These are phyloP conservation scores for Didymosphaeria variabile DNA, from an alignment of 2,329 filamentous ascomycete species.

Conservation along the genomic window DNA sequence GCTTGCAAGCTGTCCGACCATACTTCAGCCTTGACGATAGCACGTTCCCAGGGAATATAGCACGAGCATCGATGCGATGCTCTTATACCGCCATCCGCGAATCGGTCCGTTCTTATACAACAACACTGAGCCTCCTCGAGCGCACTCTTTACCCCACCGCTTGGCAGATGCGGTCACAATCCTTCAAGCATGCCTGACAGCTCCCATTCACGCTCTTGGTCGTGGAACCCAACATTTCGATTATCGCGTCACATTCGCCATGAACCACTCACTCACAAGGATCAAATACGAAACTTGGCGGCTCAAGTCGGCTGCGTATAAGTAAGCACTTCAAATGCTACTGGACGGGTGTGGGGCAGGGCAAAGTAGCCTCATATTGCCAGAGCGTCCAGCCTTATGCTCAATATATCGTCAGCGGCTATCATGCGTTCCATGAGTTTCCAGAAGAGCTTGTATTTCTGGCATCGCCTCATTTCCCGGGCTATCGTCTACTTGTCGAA, in stretches of 20 bases:
- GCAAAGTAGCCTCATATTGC: conserved; percentile 35
- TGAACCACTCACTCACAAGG: conserved; percentile 15
- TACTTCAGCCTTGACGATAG: background rate
- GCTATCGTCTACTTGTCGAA: conserved; percentile 18
- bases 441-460: conserved; percentile 27
- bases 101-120: background rate
- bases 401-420: conserved; percentile 28
- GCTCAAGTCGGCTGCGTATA: conserved; percentile 19
- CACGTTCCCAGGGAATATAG: background rate
- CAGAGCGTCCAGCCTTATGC: conserved; percentile 34
- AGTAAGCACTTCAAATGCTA: conserved; percentile 17
- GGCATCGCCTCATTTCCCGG: conserved; percentile 3
- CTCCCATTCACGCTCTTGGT: background rate
- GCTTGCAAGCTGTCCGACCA: background rate
- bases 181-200: background rate
- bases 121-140: background rate
- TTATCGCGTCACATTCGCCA: background rate
- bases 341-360: conserved; percentile 24
- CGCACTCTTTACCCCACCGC: background rate
- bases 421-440: conserved; percentile 35
- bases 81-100: background rate
- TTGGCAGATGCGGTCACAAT: background rate
- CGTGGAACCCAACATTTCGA: background rate
- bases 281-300: conserved; percentile 20
- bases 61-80: background rate